Conservation (phyloP, 805 yeast genomes). For the Zygosaccharomyces bailii region DNA sequence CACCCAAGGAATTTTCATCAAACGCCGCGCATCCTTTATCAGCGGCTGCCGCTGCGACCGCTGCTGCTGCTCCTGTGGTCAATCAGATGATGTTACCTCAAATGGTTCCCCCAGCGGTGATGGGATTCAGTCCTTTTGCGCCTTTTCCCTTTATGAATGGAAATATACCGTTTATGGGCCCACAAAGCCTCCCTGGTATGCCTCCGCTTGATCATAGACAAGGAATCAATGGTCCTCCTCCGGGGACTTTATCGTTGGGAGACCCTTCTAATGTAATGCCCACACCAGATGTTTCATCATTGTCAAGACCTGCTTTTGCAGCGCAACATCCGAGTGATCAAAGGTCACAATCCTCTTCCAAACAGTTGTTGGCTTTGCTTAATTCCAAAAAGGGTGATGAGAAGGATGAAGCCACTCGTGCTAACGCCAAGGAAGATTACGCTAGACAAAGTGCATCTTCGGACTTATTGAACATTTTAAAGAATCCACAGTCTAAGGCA, state of each 20-base stretch:
- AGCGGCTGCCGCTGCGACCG: slow-evolving; percentile 11
- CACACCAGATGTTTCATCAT: slow-evolving; percentile 41
- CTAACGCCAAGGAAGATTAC: too few relatives aligned
- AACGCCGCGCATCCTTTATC: slow-evolving; percentile 11
- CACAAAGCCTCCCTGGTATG: slow-evolving; percentile 11
- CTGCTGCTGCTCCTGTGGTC: slow-evolving; percentile 10
- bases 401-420: too few relatives aligned
- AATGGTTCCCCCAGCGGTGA: slow-evolving; percentile 14
- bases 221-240: slow-evolving; percentile 9
- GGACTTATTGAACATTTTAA: slow-evolving; percentile 20
- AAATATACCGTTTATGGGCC: slow-evolving; percentile 11
- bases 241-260: slow-evolving; percentile 3
- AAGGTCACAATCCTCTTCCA: slow-evolving; percentile 10
- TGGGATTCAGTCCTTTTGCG: slow-evolving; percentile 33
- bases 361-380: slow-evolving; percentile 14
- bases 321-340: slow-evolving; percentile 10
- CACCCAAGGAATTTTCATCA: slow-evolving; percentile 3
- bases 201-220: slow-evolving; percentile 9
- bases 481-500: slow-evolving; percentile 10
- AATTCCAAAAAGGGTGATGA: slow-evolving; percentile 6
- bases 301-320: slow-evolving; percentile 39
- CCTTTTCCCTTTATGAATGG: slow-evolving; percentile 35
- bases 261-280: slow-evolving; percentile 18
- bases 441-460: slow-evolving; percentile 17
- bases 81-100: slow-evolving; percentile 11